A percentile compares a stretch with the other conserved stretches of the same genome.
Conservation (phyloP, 2,329 filamentous ascomycete species). For the Pezizomycotina sp. region DNA sequence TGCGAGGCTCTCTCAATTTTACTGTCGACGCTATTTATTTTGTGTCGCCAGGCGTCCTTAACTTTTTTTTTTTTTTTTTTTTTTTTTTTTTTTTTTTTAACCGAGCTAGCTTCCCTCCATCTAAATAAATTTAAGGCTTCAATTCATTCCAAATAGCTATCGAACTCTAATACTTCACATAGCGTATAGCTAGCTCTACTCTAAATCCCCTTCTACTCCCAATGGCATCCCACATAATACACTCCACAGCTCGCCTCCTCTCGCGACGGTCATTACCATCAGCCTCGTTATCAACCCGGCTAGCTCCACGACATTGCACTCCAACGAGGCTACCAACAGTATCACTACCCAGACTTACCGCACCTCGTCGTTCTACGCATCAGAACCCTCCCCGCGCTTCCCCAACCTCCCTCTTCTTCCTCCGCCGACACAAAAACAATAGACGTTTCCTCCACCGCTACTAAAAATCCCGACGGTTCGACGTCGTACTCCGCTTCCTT, state of each 20-base stretch:
- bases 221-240: constrained; percentile 4
- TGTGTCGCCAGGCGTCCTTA: no score
- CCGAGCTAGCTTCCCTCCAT: no score
- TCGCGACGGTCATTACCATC: no score
- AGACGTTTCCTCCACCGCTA: constrained; percentile 25
- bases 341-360: constrained; percentile 6
- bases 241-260: constrained; percentile 7
- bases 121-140: no score
- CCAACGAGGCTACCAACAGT: constrained; percentile 4
- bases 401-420: constrained; percentile 8
- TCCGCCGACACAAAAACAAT: constrained; percentile 21
- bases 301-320: constrained; percentile 13
- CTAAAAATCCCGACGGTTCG: constrained; percentile 24
- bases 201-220: neutral
- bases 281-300: no score
- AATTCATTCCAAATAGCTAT: no score
- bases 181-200: constrained; percentile 1
- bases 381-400: constrained; percentile 2
- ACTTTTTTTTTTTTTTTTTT: no score
- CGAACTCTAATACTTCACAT: no score
- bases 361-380: no score
- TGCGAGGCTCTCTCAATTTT: no score
- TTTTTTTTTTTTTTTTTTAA: no score
- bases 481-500: constrained; percentile 28
- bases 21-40: no score